Evolutionary conservation across 2,329 filamentous ascomycete species (phyloP).

Genomic region (Fusarium ramigenum): DNA sequence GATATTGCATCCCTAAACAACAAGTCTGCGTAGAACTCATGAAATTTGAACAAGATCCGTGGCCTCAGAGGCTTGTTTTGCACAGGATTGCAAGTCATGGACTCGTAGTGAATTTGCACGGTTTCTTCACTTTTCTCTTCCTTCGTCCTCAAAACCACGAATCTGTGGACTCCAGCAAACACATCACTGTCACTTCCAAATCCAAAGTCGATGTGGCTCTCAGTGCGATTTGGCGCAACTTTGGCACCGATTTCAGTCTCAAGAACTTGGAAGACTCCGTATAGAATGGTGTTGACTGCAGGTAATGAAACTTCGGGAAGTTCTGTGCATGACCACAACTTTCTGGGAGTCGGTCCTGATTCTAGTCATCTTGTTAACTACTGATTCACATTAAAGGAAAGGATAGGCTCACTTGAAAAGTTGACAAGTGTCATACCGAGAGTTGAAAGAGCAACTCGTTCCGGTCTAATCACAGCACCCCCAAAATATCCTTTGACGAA

Average conservation of each 20-base stretch:
- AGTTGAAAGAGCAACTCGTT: conserved; percentile 30
- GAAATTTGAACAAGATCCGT: conserved; percentile 33
- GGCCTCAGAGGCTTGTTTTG: conserved; percentile 26
- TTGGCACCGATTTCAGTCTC: conserved; percentile 13
- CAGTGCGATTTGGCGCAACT: not conserved
- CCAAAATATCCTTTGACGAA: conserved; percentile 46
- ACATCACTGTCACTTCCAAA: conserved; percentile 40
- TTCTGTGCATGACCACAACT: conserved; percentile 32
- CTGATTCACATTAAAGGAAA: rapidly evolving
- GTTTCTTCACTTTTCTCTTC: not conserved
- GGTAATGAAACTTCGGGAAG: conserved; percentile 32
- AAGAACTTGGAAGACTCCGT: conserved; percentile 43
- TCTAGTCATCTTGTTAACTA: conserved; percentile 2
- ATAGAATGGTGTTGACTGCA: conserved; percentile 34
- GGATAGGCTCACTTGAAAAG: conserved; percentile 24
- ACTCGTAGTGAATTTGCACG: conserved; percentile 36
- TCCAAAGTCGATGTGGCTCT: conserved; percentile 44
- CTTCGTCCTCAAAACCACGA: conserved; percentile 37
- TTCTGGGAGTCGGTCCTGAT: not conserved
- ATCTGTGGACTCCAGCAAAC: conserved; percentile 46
- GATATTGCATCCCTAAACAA: conserved; percentile 42
- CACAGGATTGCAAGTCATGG: conserved; percentile 41
- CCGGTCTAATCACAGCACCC: conserved; percentile 43
- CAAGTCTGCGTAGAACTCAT: conserved; percentile 38
- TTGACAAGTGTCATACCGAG: conserved; percentile 15